Conservation (phyloP, 768 basidiomycete species). For the Xerocomus potaroensis region DNA sequence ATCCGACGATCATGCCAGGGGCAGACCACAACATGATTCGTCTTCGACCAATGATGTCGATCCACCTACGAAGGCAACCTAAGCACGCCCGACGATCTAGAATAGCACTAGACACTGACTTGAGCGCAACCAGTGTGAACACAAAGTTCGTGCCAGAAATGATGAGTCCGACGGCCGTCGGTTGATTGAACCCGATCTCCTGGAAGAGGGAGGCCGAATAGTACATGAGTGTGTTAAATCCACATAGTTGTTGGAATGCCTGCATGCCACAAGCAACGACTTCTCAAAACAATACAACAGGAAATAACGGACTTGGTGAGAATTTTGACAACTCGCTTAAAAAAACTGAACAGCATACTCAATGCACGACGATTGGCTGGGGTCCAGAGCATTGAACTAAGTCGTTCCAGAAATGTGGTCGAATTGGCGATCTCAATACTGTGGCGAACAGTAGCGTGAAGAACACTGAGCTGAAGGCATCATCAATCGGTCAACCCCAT, state of each 20-base stretch:
- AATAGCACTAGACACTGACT: constrained; percentile 30
- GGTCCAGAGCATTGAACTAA: constrained; percentile 49
- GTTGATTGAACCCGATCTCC: constrained; percentile 76
- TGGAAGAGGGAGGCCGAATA: constrained; percentile 78
- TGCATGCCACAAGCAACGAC: constrained; percentile 79
- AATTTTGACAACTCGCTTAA: not conserved
- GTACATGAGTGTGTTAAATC: constrained; percentile 78
- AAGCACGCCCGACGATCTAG: not conserved
- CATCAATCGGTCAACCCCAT: not conserved
- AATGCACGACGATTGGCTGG: constrained; percentile 65
- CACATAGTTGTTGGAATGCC: constrained; percentile 79
- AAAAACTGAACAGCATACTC: too few relatives aligned
- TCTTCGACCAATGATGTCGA: constrained; percentile 67
- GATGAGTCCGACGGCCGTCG: constrained; percentile 76
- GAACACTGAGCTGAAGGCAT: constrained; percentile 44
- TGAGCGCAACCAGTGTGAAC: constrained; percentile 72
- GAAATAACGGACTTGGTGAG: not conserved
- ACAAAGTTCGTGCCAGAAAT: constrained; percentile 76
- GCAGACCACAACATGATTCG: constrained; percentile 67
- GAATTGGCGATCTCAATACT: constrained; percentile 58
- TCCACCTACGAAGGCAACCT: constrained; percentile 29
- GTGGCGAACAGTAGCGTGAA: constrained; percentile 55
- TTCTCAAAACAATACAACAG: constrained; percentile 18
- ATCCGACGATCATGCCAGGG: constrained; percentile 68
- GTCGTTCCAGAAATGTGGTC: constrained; percentile 56